Percentiles rank a stretch among this genome's conserved stretches.
Evolutionary conservation across 2,329 filamentous ascomycete genomes (phyloP).

Genomic region (Pseudogymnoascus verrucosus): DNA sequence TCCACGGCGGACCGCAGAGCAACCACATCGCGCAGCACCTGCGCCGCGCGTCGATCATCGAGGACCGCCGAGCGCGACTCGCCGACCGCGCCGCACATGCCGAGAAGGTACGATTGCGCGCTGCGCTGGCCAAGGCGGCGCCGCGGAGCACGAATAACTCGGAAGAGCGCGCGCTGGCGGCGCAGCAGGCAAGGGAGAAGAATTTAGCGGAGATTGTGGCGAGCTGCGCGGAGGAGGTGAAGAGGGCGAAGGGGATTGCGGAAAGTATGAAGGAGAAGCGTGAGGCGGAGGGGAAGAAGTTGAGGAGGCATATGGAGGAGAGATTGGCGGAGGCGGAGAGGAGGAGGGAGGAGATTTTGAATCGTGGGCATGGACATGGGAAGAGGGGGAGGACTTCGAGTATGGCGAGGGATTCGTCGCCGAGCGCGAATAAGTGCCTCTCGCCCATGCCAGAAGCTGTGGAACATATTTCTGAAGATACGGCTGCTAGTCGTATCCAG

Average conservation of each 20-base stretch:
- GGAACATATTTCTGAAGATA: conserved; percentile 46
- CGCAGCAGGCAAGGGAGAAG: conserved; percentile 69
- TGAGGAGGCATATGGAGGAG: conserved; percentile 70
- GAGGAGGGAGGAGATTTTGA: conserved; percentile 57
- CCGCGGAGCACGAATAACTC: conserved; percentile 56
- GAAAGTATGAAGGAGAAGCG: conserved; percentile 75
- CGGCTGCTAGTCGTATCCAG: conserved; percentile 60
- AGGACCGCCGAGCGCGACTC: conserved; percentile 70
- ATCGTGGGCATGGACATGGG: conserved; percentile 39
- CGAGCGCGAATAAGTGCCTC: conserved; percentile 41
- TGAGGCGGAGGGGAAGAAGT: conserved; percentile 61
- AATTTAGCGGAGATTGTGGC: conserved; percentile 77
- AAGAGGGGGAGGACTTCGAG: conserved; percentile 48
- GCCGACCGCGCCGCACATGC: conserved; percentile 75
- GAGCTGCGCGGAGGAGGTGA: conserved; percentile 73
- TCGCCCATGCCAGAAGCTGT: conserved; percentile 41
- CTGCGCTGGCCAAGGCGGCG: conserved; percentile 64
- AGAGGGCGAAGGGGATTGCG: conserved; percentile 73
- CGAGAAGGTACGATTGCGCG: conserved; percentile 71
- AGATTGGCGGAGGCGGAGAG: conserved; percentile 69
- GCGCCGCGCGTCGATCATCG: conserved; percentile 71
- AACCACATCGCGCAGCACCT: conserved; percentile 72
- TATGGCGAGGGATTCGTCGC: conserved; percentile 30
- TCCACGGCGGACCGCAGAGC: conserved; percentile 54
- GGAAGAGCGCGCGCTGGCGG: conserved; percentile 70